Evolutionary conservation across 1,284 basidiomycete species (phyloP).

Genomic region (Pseudozyma thailandica): DNA sequence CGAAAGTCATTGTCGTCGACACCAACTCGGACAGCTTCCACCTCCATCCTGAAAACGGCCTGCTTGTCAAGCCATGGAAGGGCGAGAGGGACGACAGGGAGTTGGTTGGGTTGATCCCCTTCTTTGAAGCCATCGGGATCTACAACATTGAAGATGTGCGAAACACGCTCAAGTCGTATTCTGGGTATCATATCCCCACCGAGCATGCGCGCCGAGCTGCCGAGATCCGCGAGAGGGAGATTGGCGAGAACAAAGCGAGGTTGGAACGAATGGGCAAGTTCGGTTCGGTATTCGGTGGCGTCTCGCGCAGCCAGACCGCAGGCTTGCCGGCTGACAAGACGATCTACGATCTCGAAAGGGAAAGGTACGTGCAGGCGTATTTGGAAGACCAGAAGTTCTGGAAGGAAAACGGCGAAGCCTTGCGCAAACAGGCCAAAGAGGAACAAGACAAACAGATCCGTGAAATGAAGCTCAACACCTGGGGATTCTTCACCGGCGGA

Average conservation of each 20-base stretch:
- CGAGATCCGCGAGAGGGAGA: slow-evolving; percentile 74
- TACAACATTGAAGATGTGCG: slow-evolving; percentile 77
- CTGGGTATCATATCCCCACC: slow-evolving; percentile 84
- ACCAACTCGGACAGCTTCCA: slow-evolving; percentile 80
- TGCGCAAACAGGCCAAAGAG: slow-evolving; percentile 81
- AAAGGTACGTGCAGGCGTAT: slow-evolving; percentile 85
- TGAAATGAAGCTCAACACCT: slow-evolving; percentile 68
- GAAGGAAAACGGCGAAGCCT: slow-evolving; percentile 80
- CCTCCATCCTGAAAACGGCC: slow-evolving; percentile 88
- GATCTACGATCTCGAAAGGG: slow-evolving; percentile 88
- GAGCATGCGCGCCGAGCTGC: slow-evolving; percentile 89
- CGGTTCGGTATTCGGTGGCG: slow-evolving; percentile 73
- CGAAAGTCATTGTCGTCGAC: slow-evolving; percentile 89
- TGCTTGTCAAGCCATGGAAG: slow-evolving; percentile 87
- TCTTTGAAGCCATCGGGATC: slow-evolving; percentile 81
- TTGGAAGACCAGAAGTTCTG: slow-evolving; percentile 89
- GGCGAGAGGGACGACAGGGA: slow-evolving; percentile 80
- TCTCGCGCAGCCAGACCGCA: slow-evolving; percentile 11
- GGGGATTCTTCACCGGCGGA: slow-evolving; percentile 51
- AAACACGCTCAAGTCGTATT: slow-evolving; percentile 84
- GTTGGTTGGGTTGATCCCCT: slow-evolving; percentile 89
- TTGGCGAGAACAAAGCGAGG: slow-evolving; percentile 69
- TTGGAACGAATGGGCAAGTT: slow-evolving; percentile 32
- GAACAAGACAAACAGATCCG: slow-evolving; percentile 81
- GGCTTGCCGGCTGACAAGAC: slow-evolving; percentile 70